Evolutionary conservation across 139 green algal genomes (phyloP), one percentile per base, ranked within the genome.

Genomic region (Monoraphidium neglectum): DNA sequence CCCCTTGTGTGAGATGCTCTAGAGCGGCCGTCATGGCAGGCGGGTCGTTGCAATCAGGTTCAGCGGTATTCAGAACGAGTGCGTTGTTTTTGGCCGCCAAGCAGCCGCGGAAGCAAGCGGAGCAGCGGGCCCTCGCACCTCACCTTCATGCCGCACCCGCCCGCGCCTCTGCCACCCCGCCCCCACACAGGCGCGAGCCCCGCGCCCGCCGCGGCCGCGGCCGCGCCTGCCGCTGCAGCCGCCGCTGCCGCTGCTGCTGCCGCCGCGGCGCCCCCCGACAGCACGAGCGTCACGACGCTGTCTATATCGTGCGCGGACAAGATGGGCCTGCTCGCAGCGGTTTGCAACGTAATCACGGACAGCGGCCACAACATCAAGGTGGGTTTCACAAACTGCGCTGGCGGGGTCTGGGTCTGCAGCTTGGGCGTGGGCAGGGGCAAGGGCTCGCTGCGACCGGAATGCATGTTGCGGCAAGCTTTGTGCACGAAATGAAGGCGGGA

Each of bases 361-460:
- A 62, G 82, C 76, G 72, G 82, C 18, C 73, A 88, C 72, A 88
- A 90, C 63, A 89, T 93, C 72, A 84, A 83, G 83, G 81, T 87
- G 68, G 12, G 24, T 13, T 30, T 8, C 57, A n/a, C n/a, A n/a
- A n/a, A 10, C 28, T 65, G n/a, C 26, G 10, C 10, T 8, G 10
- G 57, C 26, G 28, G 12, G 26, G 57, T 8, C 57, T 10, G 26
- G 57, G 57, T 10, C 57, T 65, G 26, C 43, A 12, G 43, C 16
- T 65, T 65, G 57, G 18, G 51, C 21, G 21, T 60, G 51, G 21
- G 51, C 18, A 60, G 51, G 21, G 21, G 51, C 18, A 60, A 28
- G 51, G 51, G 51, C 21, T 60, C 51, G 21, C 51, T 28, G 21
- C 21, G 51, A 60, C 51, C 18, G 18, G 51, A 18, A 28, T 60